phyloP scores from a whole-genome alignment of 2,329 filamentous ascomycete species.

The Ophioceras dolichostomum region DNA sequence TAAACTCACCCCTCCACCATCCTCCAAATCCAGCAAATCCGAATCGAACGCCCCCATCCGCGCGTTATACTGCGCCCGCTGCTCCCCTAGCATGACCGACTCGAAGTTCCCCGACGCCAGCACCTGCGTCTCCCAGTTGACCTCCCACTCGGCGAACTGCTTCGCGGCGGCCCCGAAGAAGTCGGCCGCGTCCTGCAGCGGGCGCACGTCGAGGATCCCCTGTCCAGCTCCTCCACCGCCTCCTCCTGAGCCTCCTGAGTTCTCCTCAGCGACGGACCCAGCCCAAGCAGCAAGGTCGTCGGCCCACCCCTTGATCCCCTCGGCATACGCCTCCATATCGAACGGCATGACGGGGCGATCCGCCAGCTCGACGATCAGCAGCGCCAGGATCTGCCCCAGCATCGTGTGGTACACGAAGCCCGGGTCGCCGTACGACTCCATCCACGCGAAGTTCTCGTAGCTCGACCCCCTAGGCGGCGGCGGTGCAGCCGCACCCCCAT shows the following conservation, averaged over 20 bases:
- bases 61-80: conserved; percentile 65
- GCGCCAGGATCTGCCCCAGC: conserved; percentile 65
- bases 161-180: conserved; percentile 46
- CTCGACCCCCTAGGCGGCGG: conserved; percentile 61
- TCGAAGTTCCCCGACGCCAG: conserved; percentile 66
- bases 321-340: conserved; percentile 63
- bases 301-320: conserved; percentile 52
- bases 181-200: conserved; percentile 50
- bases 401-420: conserved; percentile 70
- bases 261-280: too few species aligned
- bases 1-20: conserved; percentile 58
- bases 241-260: too few species aligned
- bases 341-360: conserved; percentile 76
- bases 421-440: conserved; percentile 68
- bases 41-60: conserved; percentile 75
- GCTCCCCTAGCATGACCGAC: conserved; percentile 50
- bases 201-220: conserved; percentile 41
- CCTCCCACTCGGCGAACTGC: conserved; percentile 65
- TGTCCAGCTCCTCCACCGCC: conserved; percentile 35
- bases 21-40: conserved; percentile 63
- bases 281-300: conserved; percentile 9
- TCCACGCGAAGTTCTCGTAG: conserved; percentile 85
- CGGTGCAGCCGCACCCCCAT: neutral
- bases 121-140: conserved; percentile 62
- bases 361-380: conserved; percentile 75